phyloP scores from a whole-genome alignment of 768 basidiomycete genomes.

The Termitomyces titanicus region DNA sequence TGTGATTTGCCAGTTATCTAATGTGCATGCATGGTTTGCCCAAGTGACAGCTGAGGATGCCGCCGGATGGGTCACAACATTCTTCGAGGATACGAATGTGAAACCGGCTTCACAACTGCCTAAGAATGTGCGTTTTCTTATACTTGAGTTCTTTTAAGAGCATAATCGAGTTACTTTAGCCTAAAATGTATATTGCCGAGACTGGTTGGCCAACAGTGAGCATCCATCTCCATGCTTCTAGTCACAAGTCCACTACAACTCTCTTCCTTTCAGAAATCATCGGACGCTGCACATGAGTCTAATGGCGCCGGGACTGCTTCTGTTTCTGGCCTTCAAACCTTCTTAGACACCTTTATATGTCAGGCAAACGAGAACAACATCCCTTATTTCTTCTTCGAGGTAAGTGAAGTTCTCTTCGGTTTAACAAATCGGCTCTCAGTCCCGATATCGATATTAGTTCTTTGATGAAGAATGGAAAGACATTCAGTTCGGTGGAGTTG shows the following conservation, averaged over 20 bases:
- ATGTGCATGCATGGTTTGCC: constrained; percentile 96
- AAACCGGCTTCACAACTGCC: constrained; percentile 48
- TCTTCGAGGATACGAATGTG: constrained; percentile 72
- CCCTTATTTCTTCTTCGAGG: constrained; percentile 87
- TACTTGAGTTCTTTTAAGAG: background rate
- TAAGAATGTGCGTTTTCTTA: constrained; percentile 44
- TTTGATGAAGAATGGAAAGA: constrained; percentile 86
- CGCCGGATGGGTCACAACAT: constrained; percentile 76
- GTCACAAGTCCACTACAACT: background rate
- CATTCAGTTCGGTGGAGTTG: constrained; percentile 73
- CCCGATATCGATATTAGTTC: constrained; percentile 36
- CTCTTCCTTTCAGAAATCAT: constrained; percentile 42
- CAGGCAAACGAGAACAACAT: constrained; percentile 74
- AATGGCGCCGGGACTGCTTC: constrained; percentile 71
- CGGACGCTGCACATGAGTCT: constrained; percentile 47
- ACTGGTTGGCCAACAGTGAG: constrained; percentile 77
- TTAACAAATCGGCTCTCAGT: background rate
- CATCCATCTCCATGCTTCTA: background rate
- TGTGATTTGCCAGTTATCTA: constrained; percentile 56
- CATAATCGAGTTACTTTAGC: constrained; percentile 25
- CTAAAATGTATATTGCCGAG: constrained; percentile 89
- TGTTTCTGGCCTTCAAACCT: constrained; percentile 61
- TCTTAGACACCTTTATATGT: constrained; percentile 88
- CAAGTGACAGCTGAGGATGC: constrained; percentile 67
- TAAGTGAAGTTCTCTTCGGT: constrained; percentile 14